Conservation (phyloP, 768 basidiomycete genomes). For the Tricholoma saponaceum region DNA sequence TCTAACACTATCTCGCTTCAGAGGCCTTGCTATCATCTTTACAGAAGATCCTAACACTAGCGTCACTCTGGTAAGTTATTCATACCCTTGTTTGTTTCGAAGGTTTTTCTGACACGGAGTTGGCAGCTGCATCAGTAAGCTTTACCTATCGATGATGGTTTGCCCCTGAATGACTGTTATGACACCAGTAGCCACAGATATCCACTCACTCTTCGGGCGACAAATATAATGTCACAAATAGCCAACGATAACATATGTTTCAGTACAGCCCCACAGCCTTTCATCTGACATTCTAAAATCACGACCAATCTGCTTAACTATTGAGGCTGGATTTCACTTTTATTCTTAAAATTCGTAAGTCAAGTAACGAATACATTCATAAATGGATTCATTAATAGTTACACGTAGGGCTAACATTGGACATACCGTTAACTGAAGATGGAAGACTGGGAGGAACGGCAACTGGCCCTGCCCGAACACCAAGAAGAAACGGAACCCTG, state of each 20-base stretch:
- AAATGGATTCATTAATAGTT: not conserved
- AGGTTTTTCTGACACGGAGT: not conserved
- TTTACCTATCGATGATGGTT: slow-evolving; percentile 33
- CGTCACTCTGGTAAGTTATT: slow-evolving; percentile 3
- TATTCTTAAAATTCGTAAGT: too few species aligned
- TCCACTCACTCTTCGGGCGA: too few species aligned
- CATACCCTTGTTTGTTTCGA: not conserved
- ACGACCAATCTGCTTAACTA: too few species aligned
- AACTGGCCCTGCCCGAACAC: slow-evolving; percentile 5
- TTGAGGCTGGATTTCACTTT: too few species aligned
- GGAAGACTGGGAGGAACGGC: not conserved
- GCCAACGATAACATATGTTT: too few species aligned
- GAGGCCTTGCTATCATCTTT: slow-evolving; percentile 31
- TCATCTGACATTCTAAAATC: too few species aligned
- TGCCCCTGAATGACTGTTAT: not conserved
- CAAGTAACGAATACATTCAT: not conserved
- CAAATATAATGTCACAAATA: too few species aligned
- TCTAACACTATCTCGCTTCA: too few species aligned
- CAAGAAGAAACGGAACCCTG: slow-evolving; percentile 9
- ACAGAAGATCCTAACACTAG: slow-evolving; percentile 24
- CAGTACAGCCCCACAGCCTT: too few species aligned
- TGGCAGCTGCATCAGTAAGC: slow-evolving; percentile 29
- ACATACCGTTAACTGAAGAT: not conserved
- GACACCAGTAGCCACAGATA: too few species aligned
- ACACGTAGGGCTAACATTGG: not conserved